Base-by-base conservation (phyloP, 2,329 filamentous ascomycete genomes). In the Epichloe gansuensis region DNA sequence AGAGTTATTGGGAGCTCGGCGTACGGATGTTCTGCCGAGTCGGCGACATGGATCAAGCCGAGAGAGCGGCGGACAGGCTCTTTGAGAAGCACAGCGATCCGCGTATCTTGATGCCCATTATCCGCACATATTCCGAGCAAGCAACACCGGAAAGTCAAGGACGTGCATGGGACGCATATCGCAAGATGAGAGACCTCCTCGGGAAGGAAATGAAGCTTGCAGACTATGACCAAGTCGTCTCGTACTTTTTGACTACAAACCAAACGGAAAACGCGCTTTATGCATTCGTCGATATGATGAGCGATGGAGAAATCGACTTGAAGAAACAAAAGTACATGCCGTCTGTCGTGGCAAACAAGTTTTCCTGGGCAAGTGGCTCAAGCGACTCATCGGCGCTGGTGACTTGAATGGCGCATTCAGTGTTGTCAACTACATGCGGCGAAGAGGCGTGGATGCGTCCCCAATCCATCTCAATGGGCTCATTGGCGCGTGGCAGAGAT, bases 251-350 rank as follows among this genome's bases (percentile, higher is more conserved):
- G 28, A 74, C 82, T 23, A 76, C 80, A 6, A 78, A 81, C 51
- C 75, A 83, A 54, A 74, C 80, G 5, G 78, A 85, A 55, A 76
- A 83, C 55, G 88, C 87, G 1, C 75, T 91, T 52, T 80, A 81
- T 51, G 81, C 88, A 0, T 95, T 95, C 66, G 87, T 85, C 59
- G 88, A 95, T 65, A 94, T 95, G 89, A 90, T 95, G 82, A 80
- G 81, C 53, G 77, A 79, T 4, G 77, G 77, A 5, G 64, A 72
- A 45, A 66, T 81, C 51, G 72, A 79, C 53, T 61, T 79, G 48
- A 70, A 69, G 50, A 70, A 69, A 53, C 64, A 67, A 53, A 67
- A 67, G 49, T 60, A 65, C 17, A 67, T 81, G 52, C 77, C 78
- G 1, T 69, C 71, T 1, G 67, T 72, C 8, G 67, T 81, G 41